Evolutionary conservation across 2,329 filamentous ascomycete species (phyloP).

Genomic region (Colletotrichum chlorophyti): DNA sequence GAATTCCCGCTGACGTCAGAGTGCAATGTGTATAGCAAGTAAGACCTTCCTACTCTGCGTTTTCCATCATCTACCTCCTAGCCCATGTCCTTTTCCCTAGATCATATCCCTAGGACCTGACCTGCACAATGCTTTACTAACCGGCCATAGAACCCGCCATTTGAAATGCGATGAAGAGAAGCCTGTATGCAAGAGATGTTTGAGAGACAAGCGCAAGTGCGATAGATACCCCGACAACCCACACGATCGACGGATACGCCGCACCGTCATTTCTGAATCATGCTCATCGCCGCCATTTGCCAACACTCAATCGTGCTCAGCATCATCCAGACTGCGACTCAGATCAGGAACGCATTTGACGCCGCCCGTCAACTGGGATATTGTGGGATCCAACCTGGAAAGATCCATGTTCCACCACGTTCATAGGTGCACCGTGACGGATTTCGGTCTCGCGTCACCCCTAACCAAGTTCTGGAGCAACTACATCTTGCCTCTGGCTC

Average conservation of each 20-base stretch:
- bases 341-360: constrained; percentile 7
- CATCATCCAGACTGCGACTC: not conserved
- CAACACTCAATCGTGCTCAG: too few relatives aligned
- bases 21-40: too few relatives aligned
- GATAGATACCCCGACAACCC: constrained; percentile 25
- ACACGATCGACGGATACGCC: not conserved
- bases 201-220: constrained; percentile 19
- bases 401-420: constrained; percentile 23
- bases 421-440: constrained; percentile 14
- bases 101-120: not conserved
- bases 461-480: constrained; percentile 21
- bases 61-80: not conserved
- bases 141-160: constrained; percentile 16
- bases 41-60: constrained; percentile 15
- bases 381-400: constrained; percentile 5
- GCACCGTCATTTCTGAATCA: too few relatives aligned
- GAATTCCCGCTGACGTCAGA: too few relatives aligned
- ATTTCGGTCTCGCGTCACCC: constrained; percentile 9
- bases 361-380: constrained; percentile 12
- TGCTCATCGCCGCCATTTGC: too few relatives aligned
- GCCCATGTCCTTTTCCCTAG: not conserved
- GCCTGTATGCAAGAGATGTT: constrained; percentile 26
- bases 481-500: constrained; percentile 15
- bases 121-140: not conserved
- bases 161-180: constrained; percentile 32